These are phyloP conservation scores for Manihot esculenta DNA, from an alignment of 441 rosid genomes.

Conservation along the genomic window DNA sequence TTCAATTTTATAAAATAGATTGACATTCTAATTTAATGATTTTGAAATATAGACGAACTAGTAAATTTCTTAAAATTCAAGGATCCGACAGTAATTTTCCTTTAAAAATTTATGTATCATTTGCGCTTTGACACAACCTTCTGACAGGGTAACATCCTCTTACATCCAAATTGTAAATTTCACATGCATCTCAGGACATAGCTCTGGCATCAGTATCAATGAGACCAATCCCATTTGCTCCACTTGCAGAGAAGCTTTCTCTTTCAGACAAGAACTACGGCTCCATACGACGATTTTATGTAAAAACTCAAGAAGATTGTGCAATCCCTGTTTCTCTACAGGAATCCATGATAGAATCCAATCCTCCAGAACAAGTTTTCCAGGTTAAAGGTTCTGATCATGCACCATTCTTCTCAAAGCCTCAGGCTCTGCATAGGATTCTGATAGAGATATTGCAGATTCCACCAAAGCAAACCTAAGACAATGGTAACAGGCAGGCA, in stretches of 20 bases:
- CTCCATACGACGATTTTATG: slow-evolving; percentile 63
- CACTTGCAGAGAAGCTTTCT: slow-evolving; percentile 68
- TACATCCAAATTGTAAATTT: not conserved
- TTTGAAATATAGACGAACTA: too few relatives aligned
- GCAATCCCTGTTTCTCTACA: slow-evolving; percentile 62
- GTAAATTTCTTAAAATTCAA: too few relatives aligned
- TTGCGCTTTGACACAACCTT: not conserved
- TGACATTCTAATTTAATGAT: too few relatives aligned
- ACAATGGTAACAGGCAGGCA: not conserved
- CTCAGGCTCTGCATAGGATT: slow-evolving; percentile 72
- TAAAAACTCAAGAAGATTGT: slow-evolving; percentile 63
- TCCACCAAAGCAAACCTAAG: slow-evolving; percentile 24
- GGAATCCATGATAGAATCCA: slow-evolving; percentile 57
- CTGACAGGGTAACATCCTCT: not conserved
- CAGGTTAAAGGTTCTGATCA: slow-evolving; percentile 77
- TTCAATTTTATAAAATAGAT: too few relatives aligned
- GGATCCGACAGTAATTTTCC: too few relatives aligned
- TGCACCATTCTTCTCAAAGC: slow-evolving; percentile 93
- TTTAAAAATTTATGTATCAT: too few relatives aligned
- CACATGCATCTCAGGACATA: slow-evolving; percentile 52
- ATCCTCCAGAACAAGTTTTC: slow-evolving; percentile 72
- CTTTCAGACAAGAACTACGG: slow-evolving; percentile 62
- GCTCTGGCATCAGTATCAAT: slow-evolving; percentile 84
- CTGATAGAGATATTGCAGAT: slow-evolving; percentile 60
- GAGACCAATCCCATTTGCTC: slow-evolving; percentile 83